Conservation (phyloP, 2,329 filamentous ascomycete genomes). For the Coniochaeta ligniaria region DNA sequence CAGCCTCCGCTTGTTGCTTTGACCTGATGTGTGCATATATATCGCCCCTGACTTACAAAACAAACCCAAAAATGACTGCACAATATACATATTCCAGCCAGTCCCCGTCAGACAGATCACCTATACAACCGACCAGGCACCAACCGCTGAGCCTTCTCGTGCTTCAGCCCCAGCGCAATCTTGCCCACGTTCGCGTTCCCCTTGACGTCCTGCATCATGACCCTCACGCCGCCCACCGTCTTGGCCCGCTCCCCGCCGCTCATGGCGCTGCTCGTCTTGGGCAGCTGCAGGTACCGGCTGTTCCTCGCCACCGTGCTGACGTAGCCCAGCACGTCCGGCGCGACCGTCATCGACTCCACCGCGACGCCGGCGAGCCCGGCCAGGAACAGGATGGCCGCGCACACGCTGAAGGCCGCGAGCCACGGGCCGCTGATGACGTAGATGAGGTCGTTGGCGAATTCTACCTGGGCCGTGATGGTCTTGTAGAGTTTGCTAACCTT, state of each 20-base stretch:
- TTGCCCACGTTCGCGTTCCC: constrained; percentile 6
- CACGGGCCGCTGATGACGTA: constrained; percentile 5
- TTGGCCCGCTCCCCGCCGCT: constrained; percentile 7
- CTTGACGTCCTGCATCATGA: constrained; percentile 13
- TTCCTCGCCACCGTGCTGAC: constrained; percentile 9
- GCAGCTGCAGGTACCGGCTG: constrained; percentile 10
- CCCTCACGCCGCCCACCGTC: constrained; percentile 8
- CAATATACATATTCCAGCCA: neutral
- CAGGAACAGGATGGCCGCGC: constrained; percentile 4
- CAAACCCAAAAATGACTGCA: neutral
- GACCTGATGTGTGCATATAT: neutral
- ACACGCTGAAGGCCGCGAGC: constrained; percentile 5
- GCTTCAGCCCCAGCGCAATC: constrained; percentile 10
- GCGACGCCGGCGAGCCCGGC: constrained; percentile 3
- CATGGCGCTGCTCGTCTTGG: constrained; percentile 8
- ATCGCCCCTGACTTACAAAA: neutral
- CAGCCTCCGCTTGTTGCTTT: neutral
- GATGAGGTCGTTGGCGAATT: constrained; percentile 1
- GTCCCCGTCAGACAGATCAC: neutral
- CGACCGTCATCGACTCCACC: constrained; percentile 6
- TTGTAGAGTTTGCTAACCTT: neutral
- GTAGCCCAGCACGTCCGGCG: constrained; percentile 10
- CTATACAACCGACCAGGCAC: constrained; percentile 6
- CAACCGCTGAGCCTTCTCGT: constrained; percentile 6
- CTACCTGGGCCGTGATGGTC: neutral